These are phyloP conservation scores for Monosporascus sp. DNA, from an alignment of 2,329 filamentous ascomycete species.

Conservation along the genomic window DNA sequence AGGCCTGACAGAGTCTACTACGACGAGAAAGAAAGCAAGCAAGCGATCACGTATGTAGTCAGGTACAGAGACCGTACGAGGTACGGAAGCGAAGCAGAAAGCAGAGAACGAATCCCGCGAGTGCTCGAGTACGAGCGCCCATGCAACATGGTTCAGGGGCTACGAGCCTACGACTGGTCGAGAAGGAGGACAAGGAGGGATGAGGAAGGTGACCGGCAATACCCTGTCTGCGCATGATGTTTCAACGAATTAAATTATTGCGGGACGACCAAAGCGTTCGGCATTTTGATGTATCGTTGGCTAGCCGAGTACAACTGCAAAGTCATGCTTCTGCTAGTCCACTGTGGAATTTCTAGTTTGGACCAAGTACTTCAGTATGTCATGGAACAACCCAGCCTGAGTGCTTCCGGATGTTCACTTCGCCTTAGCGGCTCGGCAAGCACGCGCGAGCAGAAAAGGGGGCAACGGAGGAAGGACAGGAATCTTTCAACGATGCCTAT, in stretches of 20 bases:
- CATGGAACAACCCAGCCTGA: not conserved
- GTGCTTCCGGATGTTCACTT: too few relatives aligned
- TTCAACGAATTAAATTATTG: not conserved
- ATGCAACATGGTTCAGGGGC: not conserved
- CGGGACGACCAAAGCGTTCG: not conserved
- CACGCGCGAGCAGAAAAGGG: too few relatives aligned
- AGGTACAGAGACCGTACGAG: not conserved
- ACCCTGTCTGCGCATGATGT: not conserved
- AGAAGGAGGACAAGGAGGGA: not conserved
- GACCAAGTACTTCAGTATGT: not conserved
- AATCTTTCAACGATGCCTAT: too few relatives aligned
- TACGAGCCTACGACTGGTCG: not conserved
- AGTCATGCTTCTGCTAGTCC: not conserved
- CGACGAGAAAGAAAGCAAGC: not conserved
- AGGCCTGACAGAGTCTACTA: not conserved
- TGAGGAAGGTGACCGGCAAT: not conserved
- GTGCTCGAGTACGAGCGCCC: not conserved
- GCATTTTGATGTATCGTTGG: not conserved
- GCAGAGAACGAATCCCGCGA: not conserved
- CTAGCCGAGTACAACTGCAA: not conserved
- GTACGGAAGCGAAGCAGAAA: not conserved
- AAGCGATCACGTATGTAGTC: not conserved
- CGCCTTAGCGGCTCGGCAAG: too few relatives aligned
- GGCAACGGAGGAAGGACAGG: too few relatives aligned
- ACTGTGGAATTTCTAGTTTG: too few relatives aligned